These are phyloP conservation scores for Dendrobium catenatum DNA, from an alignment of 106 monocot genomes.

Conservation along the genomic window DNA sequence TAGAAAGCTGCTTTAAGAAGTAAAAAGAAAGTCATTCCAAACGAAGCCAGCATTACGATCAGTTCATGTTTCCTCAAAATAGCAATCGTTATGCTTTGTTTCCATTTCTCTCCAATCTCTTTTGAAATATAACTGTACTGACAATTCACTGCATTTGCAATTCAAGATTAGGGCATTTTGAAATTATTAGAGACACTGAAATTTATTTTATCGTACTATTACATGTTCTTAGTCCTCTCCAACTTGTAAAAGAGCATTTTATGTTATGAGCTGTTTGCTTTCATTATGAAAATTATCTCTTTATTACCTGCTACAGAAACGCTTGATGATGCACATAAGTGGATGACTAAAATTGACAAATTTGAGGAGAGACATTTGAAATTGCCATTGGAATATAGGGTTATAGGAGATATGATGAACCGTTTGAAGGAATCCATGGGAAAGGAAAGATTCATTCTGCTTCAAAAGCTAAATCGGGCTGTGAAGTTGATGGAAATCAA, in stretches of 20 bases:
- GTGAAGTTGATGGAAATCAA: conserved; percentile 75
- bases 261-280: not conserved
- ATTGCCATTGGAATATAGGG: conserved; percentile 90
- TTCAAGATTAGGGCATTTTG: not conserved
- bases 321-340: conserved; percentile 85
- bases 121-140: not conserved
- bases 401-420: conserved; percentile 96
- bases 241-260: not conserved
- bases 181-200: not conserved
- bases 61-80: not conserved
- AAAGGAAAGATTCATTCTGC: conserved; percentile 87
- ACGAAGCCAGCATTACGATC: not conserved
- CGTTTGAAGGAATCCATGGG: conserved; percentile 77
- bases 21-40: too few species aligned
- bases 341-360: conserved; percentile 81
- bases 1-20: too few species aligned
- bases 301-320: conserved; percentile 52
- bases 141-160: not conserved
- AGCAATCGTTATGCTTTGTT: not conserved
- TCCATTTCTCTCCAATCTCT: not conserved
- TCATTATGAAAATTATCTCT: not conserved
- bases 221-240: not conserved
- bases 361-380: conserved; percentile 79
- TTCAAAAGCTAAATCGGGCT: conserved; percentile 92
- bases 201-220: not conserved